These are phyloP conservation scores for Fusarium sp. DNA, from an alignment of 2,329 filamentous ascomycete species.

Conservation along the genomic window DNA sequence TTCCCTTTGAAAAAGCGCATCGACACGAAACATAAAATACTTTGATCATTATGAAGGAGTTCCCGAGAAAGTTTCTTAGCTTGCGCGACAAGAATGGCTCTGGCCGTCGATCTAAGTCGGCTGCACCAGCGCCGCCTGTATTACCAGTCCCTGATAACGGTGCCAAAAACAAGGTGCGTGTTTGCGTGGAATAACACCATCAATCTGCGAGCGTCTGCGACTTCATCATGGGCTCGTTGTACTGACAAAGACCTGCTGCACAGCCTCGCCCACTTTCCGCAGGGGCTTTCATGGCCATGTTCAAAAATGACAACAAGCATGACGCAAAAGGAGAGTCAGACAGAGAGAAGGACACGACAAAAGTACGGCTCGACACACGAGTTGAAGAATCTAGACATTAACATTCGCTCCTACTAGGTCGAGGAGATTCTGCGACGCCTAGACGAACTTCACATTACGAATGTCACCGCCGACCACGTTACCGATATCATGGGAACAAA, in stretches of 20 bases:
- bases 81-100: conserved; percentile 70
- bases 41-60: conserved; percentile 59
- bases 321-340: conserved; percentile 54
- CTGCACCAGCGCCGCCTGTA: conserved; percentile 62
- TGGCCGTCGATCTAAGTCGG: conserved; percentile 64
- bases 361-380: conserved; percentile 44
- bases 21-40: not conserved
- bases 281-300: conserved; percentile 70
- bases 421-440: conserved; percentile 53
- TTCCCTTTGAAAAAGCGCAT: conserved; percentile 12
- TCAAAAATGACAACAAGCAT: conserved; percentile 69
- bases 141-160: conserved; percentile 23
- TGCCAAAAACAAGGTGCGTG: conserved; percentile 57
- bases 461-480: conserved; percentile 65
- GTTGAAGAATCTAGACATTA: conserved; percentile 19
- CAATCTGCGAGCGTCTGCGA: not conserved
- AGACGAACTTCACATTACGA: conserved; percentile 56
- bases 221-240: conserved; percentile 2
- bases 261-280: conserved; percentile 63
- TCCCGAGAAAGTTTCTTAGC: conserved; percentile 73
- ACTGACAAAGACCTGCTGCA: conserved; percentile 31
- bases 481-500: conserved; percentile 65
- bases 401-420: conserved; percentile 48
- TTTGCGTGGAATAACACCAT: not conserved
- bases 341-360: conserved; percentile 56